These are phyloP conservation scores for Colletotrichum zoysiae DNA, from an alignment of 2,329 filamentous ascomycete species.

Conservation along the genomic window DNA sequence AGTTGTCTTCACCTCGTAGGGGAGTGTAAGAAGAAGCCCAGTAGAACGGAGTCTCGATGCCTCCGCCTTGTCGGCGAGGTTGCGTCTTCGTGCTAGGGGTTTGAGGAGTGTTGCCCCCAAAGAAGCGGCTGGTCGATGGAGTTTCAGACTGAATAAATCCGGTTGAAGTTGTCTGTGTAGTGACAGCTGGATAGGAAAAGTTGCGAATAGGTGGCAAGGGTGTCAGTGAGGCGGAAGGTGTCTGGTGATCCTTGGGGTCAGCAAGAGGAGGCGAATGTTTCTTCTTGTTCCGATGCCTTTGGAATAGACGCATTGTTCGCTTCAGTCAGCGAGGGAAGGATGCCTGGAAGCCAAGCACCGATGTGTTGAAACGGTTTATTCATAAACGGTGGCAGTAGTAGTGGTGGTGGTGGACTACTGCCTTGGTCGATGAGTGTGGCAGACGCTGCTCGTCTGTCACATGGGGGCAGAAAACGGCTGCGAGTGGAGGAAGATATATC, in stretches of 20 bases:
- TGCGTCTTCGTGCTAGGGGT: not conserved
- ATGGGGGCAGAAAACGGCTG: not conserved
- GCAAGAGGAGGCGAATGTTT: constrained; percentile 12
- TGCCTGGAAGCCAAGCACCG: constrained; percentile 14
- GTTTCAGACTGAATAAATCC: not conserved
- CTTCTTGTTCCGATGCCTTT: constrained; percentile 26
- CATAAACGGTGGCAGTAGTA: not conserved
- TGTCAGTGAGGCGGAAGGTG: not conserved
- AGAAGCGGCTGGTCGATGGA: not conserved
- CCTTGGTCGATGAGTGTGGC: not conserved
- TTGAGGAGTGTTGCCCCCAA: not conserved
- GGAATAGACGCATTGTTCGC: constrained; percentile 32
- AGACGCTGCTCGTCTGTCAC: not conserved
- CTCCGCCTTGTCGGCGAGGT: not conserved
- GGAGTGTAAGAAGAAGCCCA: constrained; percentile 37
- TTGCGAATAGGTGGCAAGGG: constrained; percentile 40
- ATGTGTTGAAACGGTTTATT: no score
- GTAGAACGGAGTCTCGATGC: constrained; percentile 27
- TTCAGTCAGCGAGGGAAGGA: not conserved
- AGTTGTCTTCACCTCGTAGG: constrained; percentile 14
- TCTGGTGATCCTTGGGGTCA: not conserved
- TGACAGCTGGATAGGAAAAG: constrained; percentile 44
- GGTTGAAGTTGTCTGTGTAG: constrained; percentile 14
- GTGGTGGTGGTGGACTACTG: not conserved
- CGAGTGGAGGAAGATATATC: not conserved